Percentiles rank a stretch among this genome's conserved stretches.
phyloP scores from a whole-genome alignment of 2,329 filamentous ascomycete species.

The Neofusicoccum parvum region DNA sequence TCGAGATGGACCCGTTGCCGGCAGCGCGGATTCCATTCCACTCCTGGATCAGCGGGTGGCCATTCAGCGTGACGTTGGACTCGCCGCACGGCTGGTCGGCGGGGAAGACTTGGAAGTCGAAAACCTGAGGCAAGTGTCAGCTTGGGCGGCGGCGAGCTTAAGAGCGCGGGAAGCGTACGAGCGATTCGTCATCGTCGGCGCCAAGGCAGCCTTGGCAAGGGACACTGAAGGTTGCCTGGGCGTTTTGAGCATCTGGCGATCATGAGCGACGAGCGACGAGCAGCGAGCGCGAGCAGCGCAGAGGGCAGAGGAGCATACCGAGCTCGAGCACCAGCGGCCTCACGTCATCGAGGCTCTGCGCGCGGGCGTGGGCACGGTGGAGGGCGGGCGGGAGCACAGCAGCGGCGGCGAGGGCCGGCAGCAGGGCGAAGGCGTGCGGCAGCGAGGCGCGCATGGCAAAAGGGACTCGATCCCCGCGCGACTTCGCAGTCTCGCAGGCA shows the following conservation, averaged over 20 bases:
- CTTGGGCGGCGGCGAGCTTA: slow-evolving; percentile 38
- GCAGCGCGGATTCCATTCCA: slow-evolving; percentile 41
- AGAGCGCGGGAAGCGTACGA: slow-evolving; percentile 32
- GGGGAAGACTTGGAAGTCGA: slow-evolving; percentile 45
- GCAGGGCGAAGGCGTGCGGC: slow-evolving; percentile 12
- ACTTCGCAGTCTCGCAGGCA: neutral
- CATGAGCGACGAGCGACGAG: slow-evolving; percentile 18
- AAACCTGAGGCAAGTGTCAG: slow-evolving; percentile 40
- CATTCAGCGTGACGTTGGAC: slow-evolving; percentile 48
- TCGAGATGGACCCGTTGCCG: slow-evolving; percentile 37
- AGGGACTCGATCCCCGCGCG: slow-evolving; percentile 2
- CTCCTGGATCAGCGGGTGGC: slow-evolving; percentile 39
- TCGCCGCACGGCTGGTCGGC: slow-evolving; percentile 41
- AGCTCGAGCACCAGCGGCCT: slow-evolving; percentile 20
- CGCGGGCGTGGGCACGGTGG: neutral
- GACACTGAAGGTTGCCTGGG: slow-evolving; percentile 46
- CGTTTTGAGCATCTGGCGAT: slow-evolving; percentile 22
- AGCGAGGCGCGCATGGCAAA: slow-evolving; percentile 19
- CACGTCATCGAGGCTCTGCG: neutral
- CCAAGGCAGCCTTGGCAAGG: slow-evolving; percentile 47
- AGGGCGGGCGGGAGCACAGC: slow-evolving; percentile 29
- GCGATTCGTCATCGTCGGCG: slow-evolving; percentile 43
- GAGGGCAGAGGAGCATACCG: slow-evolving; percentile 10
- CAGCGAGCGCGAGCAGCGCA: slow-evolving; percentile 5
- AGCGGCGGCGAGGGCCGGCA: slow-evolving; percentile 34